Conservation (phyloP, 768 basidiomycete species). For the Glaciozyma antarctica region DNA sequence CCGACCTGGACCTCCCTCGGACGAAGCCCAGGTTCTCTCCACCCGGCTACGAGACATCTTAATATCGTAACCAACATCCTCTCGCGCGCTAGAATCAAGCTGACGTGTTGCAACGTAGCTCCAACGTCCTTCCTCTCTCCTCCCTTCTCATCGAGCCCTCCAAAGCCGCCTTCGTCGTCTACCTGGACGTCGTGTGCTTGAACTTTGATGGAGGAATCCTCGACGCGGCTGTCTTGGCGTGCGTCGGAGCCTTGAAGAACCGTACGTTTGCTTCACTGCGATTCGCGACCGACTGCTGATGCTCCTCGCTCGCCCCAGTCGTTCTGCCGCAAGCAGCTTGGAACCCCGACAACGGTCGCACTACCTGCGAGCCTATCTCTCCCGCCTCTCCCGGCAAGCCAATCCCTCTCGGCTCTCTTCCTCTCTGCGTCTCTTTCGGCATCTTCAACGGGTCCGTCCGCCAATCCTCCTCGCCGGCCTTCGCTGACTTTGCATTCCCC, state of each 20-base stretch:
- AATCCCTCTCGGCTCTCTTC: constrained; percentile 47
- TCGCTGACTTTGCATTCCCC: not conserved
- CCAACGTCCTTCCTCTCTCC: constrained; percentile 54
- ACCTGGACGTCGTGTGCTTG: constrained; percentile 87
- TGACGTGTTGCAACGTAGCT: constrained; percentile 44
- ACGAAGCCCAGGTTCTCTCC: constrained; percentile 86
- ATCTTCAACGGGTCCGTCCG: constrained; percentile 64
- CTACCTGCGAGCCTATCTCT: constrained; percentile 16
- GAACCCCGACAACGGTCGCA: constrained; percentile 14
- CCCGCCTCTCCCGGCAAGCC: constrained; percentile 41
- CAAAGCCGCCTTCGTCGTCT: constrained; percentile 84
- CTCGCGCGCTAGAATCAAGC: not conserved
- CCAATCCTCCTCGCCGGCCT: constrained; percentile 1
- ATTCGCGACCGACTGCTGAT: constrained; percentile 45
- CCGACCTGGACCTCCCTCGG: constrained; percentile 87
- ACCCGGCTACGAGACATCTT: constrained; percentile 70
- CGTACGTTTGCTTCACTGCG: constrained; percentile 43
- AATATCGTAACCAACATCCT: constrained; percentile 49
- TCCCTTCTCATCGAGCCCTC: constrained; percentile 70
- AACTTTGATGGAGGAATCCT: constrained; percentile 96
- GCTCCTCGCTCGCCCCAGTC: constrained; percentile 44
- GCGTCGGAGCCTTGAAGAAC: constrained; percentile 74
- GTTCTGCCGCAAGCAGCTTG: constrained; percentile 9
- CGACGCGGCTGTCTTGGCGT: constrained; percentile 78
- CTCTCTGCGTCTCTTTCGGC: constrained; percentile 55